Percentiles rank a stretch among this genome's conserved stretches.
Evolutionary conservation across 768 basidiomycete species (phyloP).

Genomic region (Podaxis pistillaris): DNA sequence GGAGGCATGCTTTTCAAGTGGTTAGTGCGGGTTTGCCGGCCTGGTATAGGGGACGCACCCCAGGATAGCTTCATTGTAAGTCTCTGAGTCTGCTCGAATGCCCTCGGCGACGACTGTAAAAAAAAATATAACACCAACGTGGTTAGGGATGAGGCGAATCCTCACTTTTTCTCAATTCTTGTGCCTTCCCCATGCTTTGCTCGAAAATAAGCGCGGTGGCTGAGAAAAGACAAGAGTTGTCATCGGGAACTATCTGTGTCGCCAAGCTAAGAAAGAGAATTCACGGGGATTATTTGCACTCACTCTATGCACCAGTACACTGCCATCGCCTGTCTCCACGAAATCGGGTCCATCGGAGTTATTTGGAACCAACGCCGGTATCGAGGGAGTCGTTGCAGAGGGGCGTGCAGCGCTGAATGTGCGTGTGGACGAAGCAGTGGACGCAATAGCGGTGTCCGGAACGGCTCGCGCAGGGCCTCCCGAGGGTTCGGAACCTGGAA

Average conservation of each 20-base stretch:
- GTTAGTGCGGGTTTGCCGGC: background rate
- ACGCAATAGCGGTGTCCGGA: conserved; percentile 14
- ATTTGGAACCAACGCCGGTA: conserved; percentile 14
- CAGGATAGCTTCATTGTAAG: conserved; percentile 82
- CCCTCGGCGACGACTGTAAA: conserved; percentile 76
- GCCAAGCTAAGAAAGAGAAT: background rate
- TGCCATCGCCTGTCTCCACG: conserved; percentile 55
- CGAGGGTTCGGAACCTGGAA: conserved; percentile 6
- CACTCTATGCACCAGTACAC: conserved; percentile 75
- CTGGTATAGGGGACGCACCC: conserved; percentile 49
- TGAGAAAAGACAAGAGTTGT: conserved; percentile 94
- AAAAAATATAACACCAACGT: background rate
- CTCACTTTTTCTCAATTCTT: conserved; percentile 71
- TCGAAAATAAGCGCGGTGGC: conserved; percentile 84
- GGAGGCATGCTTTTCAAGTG: conserved; percentile 43
- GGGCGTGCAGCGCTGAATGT: conserved; percentile 1
- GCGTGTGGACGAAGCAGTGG: conserved; percentile 2
- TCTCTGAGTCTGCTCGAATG: conserved; percentile 67
- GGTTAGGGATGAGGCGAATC: conserved; percentile 9
- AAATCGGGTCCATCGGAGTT: conserved; percentile 44
- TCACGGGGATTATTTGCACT: conserved; percentile 7
- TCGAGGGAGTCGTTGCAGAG: conserved; percentile 13
- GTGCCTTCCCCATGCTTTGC: conserved; percentile 73
- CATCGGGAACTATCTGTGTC: conserved; percentile 84
- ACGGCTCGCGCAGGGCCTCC: conserved; percentile 8